Evolutionary conservation across 1,284 basidiomycete genomes (phyloP), one percentile per base, ranked within the genome.

Genomic region (Cutaneotrichosporon spelunceum): DNA sequence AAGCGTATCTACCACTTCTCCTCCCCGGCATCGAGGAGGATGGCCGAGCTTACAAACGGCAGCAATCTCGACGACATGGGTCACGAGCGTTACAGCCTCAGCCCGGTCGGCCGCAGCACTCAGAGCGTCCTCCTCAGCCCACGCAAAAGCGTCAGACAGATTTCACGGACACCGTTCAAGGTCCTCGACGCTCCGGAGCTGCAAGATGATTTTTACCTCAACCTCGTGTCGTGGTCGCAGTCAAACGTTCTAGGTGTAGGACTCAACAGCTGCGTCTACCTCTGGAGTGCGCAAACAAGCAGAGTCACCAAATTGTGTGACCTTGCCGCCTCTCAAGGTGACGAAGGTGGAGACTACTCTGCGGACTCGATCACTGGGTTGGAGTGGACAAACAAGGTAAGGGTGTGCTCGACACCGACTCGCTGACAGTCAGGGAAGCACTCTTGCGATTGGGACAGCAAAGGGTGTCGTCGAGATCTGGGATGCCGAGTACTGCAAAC

Each of bases 141-240:
- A 0, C 84, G 90, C 33, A 87, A 91, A 60, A 84, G 88, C 57
- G 84, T 91, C 3, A 85, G 95, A 34, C 87, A 84, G 63, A 88
- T 98, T 1, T 91, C 89, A 80, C 94, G 95, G 76, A 96, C 95
- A 0, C 96, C 96, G 0, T 99, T 95, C 82, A 89, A 97, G 67
- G 95, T 99, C 0, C 85, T 99, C 24, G 95, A 99, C 74, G 96
- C 96, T 1, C 96, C 95, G 0, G 94, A 98, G 66, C 86, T 99
- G 7, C 90, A 90, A 4, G 95, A 99, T 77, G 96, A 99, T 76
- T 99, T 97, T 78, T 99, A 99, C 73, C 87, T 99, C 66, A 99
- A 99, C 72, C 84, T 99, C 19, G 93, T 99, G 19, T 95, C 98
- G 67, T 99, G 96, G 95, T 93, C 90, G 1, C 89, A 87, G 57